Base-by-base conservation (phyloP, 192 early-diverging fungal species). In the Allomyces javanicus region DNA sequence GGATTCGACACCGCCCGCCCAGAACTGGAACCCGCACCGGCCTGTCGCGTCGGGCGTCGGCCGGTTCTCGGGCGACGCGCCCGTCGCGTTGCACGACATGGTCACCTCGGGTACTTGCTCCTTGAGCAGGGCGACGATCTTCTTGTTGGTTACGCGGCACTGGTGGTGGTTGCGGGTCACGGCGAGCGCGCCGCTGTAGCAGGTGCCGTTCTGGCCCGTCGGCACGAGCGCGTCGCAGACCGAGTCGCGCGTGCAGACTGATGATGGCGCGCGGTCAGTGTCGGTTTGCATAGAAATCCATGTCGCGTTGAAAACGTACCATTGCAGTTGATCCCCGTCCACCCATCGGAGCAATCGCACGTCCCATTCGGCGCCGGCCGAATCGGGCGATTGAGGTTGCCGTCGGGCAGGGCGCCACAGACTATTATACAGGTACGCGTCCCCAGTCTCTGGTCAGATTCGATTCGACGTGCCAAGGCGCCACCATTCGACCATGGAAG, bases 291-390 rank as follows among this genome's bases (percentile, higher is more conserved):
- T 40, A 3, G 7, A 40, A 3, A 40, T 3, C 33, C 2, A 40
- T 7, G 33, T 40, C 4, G 33, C 33, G 33, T 40, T 7, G 4
- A 9, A 40, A 40, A 44, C 65, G 43, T 73, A 86, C 84, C 81
- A 75, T 96, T 96, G 79, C 93, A 96, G 71, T 96, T 96, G 71
- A 90, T 89, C 58, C 93, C 93, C 50, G 81, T 84, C 93, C 93
- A 96, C 21, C 90, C 91, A 23, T 88, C 85, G 27, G 82, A 73
- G 69, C 93, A 96, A 43, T 85, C 76, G 67, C 91, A 92, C 4
- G 50, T 9, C 17, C 17, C 3, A 2, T 80, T 68, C 24, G 80
- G 70, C 43, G 73, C 77, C 62, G 77, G 72, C 33, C 85, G 76
- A 6, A 74, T 76, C 12, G 74, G 76, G 17, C 87, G 81, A 25